Evolutionary conservation across 2,329 filamentous ascomycete genomes (phyloP), one percentile per base, ranked within the genome.

Genomic region (Ascochyta rabiei): DNA sequence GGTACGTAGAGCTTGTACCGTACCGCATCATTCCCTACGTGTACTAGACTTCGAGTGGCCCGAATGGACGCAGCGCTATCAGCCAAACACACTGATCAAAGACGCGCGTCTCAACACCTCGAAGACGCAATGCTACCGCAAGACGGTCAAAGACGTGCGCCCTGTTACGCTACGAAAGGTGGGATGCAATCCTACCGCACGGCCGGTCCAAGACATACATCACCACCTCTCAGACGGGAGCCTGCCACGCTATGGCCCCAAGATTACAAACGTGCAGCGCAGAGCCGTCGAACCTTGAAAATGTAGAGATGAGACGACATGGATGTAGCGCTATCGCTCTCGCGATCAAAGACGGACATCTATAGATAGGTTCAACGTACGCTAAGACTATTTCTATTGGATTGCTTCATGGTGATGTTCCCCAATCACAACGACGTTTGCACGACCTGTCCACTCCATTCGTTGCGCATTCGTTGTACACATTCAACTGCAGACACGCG

Each of bases 21-120:
- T 96, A 84, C 75, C 85, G 88, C 70, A 96, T 98, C 64, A 77
- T 97, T 35, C 93, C 93, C 6, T 89, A 89, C 31, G 79, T 97
- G 16, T 97, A 97, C 77, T 97, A 73, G 48, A 43, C 4, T 10
- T 19, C 8, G 34, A 19, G 26, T 23, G 5, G 28, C 13, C 31
- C 34, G n/a, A 39, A 26, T 6, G 43, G 31, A 35, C 64, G 66
- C 56, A 53, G 66, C 61, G 69, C 69, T 73, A 72, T 62, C 53
- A 43, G 50, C 28, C 40, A 24, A 13, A 44, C 12, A 26, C 45
- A 55, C 59, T 57, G 60, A 48, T 71, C 48, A 54, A 70, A 71
- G 64, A 71, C 66, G 66, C 64, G 57, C 64, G 62, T 61, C 37
- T 19, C 13, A 33, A 23, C 16, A 37, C 3, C 4, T 8, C 19